These are phyloP conservation scores for Juglanconis sp. DNA, from an alignment of 2,329 filamentous ascomycete genomes.

Conservation along the genomic window DNA sequence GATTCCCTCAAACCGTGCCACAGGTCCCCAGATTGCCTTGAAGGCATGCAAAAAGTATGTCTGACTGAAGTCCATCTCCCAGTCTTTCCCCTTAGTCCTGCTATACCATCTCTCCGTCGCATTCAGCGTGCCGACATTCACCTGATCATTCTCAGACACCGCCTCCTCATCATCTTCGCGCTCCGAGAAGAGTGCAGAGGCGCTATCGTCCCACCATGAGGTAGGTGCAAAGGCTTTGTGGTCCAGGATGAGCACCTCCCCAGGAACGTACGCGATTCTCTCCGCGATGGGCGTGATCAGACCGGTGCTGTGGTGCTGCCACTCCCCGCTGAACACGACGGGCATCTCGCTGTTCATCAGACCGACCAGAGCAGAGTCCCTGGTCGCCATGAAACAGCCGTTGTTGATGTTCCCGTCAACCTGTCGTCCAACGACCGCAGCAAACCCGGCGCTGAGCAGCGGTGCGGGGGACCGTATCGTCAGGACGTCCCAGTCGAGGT, in stretches of 20 bases:
- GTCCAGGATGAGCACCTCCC: slow-evolving; percentile 26
- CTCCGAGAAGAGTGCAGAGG: slow-evolving; percentile 5
- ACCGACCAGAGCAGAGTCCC: slow-evolving; percentile 20
- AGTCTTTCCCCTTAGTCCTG: neutral
- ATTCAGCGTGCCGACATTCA: neutral
- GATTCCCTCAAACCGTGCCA: neutral
- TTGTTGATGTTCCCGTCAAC: slow-evolving; percentile 13
- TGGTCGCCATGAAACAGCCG: slow-evolving; percentile 13
- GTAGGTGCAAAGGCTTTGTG: slow-evolving; percentile 24
- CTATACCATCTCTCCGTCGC: slow-evolving; percentile 1
- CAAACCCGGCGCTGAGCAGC: slow-evolving; percentile 24
- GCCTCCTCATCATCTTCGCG: neutral
- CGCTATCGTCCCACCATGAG: slow-evolving; percentile 20
- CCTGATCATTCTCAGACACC: neutral
- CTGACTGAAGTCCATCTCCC: slow-evolving; percentile 18
- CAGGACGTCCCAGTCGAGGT: slow-evolving; percentile 28
- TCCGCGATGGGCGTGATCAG: slow-evolving; percentile 26
- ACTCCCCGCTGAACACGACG: slow-evolving; percentile 24
- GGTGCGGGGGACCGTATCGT: slow-evolving; percentile 22
- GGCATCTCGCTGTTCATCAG: slow-evolving; percentile 20
- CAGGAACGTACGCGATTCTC: slow-evolving; percentile 21
- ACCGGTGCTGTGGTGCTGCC: slow-evolving; percentile 22
- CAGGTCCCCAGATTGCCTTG: slow-evolving; percentile 15
- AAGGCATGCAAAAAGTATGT: slow-evolving; percentile 21
- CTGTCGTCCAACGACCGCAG: slow-evolving; percentile 25